A percentile compares a stretch with the other conserved stretches of the same genome.
Evolutionary conservation across 352 stramenopile genomes (phyloP).

Genomic region (Globisporangium emineosum): DNA sequence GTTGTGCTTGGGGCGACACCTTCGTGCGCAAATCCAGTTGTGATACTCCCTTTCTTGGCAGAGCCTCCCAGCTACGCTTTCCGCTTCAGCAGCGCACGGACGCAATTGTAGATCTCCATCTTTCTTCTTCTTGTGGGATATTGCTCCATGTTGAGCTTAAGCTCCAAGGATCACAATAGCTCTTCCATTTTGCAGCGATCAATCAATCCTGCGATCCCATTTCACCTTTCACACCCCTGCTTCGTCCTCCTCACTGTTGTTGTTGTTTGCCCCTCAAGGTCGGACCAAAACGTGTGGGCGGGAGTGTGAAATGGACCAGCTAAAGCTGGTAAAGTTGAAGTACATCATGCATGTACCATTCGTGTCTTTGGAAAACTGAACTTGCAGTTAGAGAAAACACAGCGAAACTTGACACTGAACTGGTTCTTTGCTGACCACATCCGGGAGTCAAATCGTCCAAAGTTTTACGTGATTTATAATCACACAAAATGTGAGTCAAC

Average conservation of each 20-base stretch:
- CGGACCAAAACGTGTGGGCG: background rate
- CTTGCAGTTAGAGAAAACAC: background rate
- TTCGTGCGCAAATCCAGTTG: background rate
- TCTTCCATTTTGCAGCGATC: background rate
- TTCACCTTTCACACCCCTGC: background rate
- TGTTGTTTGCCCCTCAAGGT: background rate
- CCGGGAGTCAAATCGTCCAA: background rate
- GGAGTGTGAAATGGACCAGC: background rate
- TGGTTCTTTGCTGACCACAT: background rate
- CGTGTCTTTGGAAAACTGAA: background rate
- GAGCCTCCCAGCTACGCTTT: background rate
- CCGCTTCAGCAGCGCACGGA: background rate
- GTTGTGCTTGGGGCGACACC: background rate
- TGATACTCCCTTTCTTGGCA: background rate
- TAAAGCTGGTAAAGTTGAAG: too few species aligned
- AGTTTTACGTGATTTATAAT: background rate
- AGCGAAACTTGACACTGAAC: background rate
- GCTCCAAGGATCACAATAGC: too few species aligned
- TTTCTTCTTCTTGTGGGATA: too few species aligned
- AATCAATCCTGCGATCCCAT: background rate
- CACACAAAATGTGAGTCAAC: background rate
- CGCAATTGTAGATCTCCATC: too few species aligned
- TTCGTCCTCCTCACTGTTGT: background rate
- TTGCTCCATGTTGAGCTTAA: too few species aligned
- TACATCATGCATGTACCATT: background rate